Conservation (phyloP, 2,329 filamentous ascomycete genomes). For the Sporothrix globosa region DNA sequence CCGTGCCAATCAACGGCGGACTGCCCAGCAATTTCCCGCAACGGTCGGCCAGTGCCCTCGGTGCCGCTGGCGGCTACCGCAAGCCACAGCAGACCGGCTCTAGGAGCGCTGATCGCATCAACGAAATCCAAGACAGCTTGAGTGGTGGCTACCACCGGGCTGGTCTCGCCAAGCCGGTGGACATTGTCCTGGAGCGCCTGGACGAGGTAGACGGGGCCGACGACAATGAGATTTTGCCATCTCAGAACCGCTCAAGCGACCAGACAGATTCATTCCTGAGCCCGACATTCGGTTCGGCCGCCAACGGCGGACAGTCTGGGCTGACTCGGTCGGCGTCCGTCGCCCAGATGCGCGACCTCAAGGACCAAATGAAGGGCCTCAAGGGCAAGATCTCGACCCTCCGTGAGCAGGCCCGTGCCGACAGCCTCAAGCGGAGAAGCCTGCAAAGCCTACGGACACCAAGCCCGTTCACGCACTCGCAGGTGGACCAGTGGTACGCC, state of each 20-base stretch:
- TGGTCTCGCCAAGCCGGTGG: conserved; percentile 45
- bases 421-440: conserved; percentile 76
- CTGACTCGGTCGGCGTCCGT: conserved; percentile 70
- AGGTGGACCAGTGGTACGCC: conserved; percentile 57
- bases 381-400: conserved; percentile 83
- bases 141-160: conserved; percentile 41
- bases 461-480: conserved; percentile 77
- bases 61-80: conserved; percentile 61
- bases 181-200: conserved; percentile 53
- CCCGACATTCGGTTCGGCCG: conserved; percentile 49
- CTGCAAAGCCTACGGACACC: conserved; percentile 73
- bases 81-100: conserved; percentile 50
- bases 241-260: conserved; percentile 39
- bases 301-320: conserved; percentile 46
- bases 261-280: conserved; percentile 49
- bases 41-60: conserved; percentile 67
- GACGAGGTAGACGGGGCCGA: conserved; percentile 55
- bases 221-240: conserved; percentile 27
- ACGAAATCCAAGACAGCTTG: conserved; percentile 43
- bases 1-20: background rate
- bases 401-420: conserved; percentile 76
- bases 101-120: conserved; percentile 50
- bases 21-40: conserved; percentile 49
- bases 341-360: conserved; percentile 72
- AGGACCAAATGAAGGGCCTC: conserved; percentile 82